A percentile compares a stretch with the other conserved stretches of the same genome.
Conservation (phyloP, 148 eudicot genomes). For the Diospyros kaki region DNA sequence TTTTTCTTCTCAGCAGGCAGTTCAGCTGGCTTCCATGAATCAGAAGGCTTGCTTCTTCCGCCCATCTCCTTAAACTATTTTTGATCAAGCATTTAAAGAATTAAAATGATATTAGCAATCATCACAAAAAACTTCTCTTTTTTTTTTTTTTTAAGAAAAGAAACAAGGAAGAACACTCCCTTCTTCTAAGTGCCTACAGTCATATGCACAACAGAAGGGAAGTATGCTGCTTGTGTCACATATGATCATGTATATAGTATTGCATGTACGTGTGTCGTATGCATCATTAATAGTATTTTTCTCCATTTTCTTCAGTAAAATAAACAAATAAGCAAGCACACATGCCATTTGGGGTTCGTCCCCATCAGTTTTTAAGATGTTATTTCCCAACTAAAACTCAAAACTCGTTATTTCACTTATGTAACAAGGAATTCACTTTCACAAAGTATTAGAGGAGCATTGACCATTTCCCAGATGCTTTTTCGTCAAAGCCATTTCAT, state of each 20-base stretch:
- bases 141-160: neutral
- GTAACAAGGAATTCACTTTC: neutral
- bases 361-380: neutral
- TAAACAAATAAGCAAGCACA: neutral
- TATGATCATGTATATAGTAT: neutral
- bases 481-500: neutral
- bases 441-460: neutral
- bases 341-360: neutral
- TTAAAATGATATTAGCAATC: neutral
- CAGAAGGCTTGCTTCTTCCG: slow-evolving; percentile 59
- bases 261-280: neutral
- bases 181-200: neutral
- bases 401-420: no score
- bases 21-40: slow-evolving; percentile 46
- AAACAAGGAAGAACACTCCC: neutral
- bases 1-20: slow-evolving; percentile 72
- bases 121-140: neutral
- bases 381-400: neutral
- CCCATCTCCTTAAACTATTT: slow-evolving; percentile 89
- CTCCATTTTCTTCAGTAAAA: neutral
- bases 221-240: no score
- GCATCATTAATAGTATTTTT: neutral
- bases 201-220: neutral
- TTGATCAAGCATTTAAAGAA: slow-evolving; percentile 8
- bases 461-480: neutral